These are phyloP conservation scores for Cairneyella variabilis DNA, from an alignment of 495 filamentous ascomycete genomes.

Conservation along the genomic window DNA sequence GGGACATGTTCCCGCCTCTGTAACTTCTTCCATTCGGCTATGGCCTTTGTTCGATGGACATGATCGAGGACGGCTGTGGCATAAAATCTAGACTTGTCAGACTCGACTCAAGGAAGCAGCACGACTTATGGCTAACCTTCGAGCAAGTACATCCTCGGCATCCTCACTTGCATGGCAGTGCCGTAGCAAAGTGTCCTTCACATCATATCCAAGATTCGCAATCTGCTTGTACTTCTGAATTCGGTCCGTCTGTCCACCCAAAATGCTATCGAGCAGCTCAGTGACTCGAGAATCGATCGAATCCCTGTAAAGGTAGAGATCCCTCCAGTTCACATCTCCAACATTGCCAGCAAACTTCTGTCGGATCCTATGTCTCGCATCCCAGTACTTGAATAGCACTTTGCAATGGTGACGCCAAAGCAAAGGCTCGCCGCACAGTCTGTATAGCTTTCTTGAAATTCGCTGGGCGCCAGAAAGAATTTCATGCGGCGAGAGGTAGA, in stretches of 20 bases:
- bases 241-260: slow-evolving; percentile 63
- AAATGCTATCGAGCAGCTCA: slow-evolving; percentile 61
- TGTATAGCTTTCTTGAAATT: slow-evolving; percentile 60
- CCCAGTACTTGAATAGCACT: slow-evolving; percentile 67
- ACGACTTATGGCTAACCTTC: slow-evolving; percentile 52
- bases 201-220: slow-evolving; percentile 73
- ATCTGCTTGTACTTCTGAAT: slow-evolving; percentile 67
- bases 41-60: slow-evolving; percentile 76
- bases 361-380: slow-evolving; percentile 56
- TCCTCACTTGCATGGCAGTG: slow-evolving; percentile 57
- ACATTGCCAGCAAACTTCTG: slow-evolving; percentile 47
- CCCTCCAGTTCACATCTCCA: slow-evolving; percentile 70
- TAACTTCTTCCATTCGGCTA: slow-evolving; percentile 69
- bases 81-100: slow-evolving; percentile 57
- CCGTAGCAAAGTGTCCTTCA: slow-evolving; percentile 74
- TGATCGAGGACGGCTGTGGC: slow-evolving; percentile 66
- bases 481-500: slow-evolving; percentile 52
- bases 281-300: slow-evolving; percentile 50
- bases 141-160: slow-evolving; percentile 71
- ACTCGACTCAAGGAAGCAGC: not conserved
- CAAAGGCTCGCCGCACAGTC: slow-evolving; percentile 62
- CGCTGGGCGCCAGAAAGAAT: slow-evolving; percentile 46
- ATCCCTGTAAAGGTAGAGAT: slow-evolving; percentile 60
- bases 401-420: slow-evolving; percentile 78
- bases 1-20: slow-evolving; percentile 46